phyloP scores from a whole-genome alignment of 352 stramenopile species.

The Phytophthora pseudosyringae region DNA sequence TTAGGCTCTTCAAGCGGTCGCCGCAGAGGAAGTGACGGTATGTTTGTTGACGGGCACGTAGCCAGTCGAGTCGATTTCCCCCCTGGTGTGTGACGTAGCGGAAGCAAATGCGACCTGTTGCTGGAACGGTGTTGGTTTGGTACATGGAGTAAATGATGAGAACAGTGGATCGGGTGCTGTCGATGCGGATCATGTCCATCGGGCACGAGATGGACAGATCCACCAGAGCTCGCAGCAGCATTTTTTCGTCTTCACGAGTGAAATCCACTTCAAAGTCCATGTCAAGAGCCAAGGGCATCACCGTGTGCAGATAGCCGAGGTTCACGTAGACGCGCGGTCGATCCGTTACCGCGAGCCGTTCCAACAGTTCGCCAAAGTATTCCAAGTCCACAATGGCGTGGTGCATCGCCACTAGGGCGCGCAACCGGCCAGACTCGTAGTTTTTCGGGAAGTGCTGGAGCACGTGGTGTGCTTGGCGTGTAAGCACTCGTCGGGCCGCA shows the following conservation, averaged over 20 bases:
- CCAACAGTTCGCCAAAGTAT: conserved; percentile 60
- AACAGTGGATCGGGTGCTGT: conserved; percentile 64
- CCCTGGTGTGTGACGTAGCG: conserved; percentile 63
- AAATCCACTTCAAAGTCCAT: conserved; percentile 82
- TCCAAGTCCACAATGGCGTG: conserved; percentile 74
- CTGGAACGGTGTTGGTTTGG: conserved; percentile 68
- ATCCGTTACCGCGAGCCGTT: conserved; percentile 52
- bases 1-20: conserved; percentile 44
- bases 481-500: conserved; percentile 47
- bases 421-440: conserved; percentile 60
- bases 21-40: conserved; percentile 63
- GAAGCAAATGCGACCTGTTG: conserved; percentile 61
- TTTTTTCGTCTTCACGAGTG: conserved; percentile 67
- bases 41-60: conserved; percentile 49
- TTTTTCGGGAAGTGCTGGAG: conserved; percentile 80
- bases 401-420: conserved; percentile 61
- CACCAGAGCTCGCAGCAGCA: conserved; percentile 64
- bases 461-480: conserved; percentile 56
- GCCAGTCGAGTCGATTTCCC: conserved; percentile 46
- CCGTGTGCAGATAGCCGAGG: conserved; percentile 67
- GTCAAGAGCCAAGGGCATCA: conserved; percentile 67
- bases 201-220: conserved; percentile 67
- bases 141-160: conserved; percentile 84
- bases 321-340: conserved; percentile 47
- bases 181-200: conserved; percentile 77